Evolutionary conservation across 1,139 yeast species (phyloP), one percentile per base, ranked within the genome.

Genomic region (Candida anutae): DNA sequence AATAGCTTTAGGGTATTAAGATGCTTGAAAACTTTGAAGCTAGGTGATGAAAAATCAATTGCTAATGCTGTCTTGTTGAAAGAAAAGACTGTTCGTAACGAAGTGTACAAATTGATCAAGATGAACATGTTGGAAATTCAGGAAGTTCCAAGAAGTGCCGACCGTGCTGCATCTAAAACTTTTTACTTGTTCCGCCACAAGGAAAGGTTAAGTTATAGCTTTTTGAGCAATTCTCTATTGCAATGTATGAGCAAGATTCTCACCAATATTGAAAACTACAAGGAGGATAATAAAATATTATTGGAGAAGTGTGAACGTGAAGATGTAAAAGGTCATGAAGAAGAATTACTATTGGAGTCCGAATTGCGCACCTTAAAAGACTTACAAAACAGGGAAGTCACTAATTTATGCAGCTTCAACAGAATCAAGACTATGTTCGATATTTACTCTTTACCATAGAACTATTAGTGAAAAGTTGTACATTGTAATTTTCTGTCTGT

Each of bases 111-210:
- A 24, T 51, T 80, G 28, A 59, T 77, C 13, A 69, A 66, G 28
- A 64, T 72, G 40, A 77, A 78, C 40, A 63, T 77, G 12, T 55
- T 79, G 15, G 87, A 80, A 48, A 68, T 80, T 25, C 97, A 90
- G 52, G 98, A 93, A 57, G 82, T 90, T 18, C 97, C 98, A 6
- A 72, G 93, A 46, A 80, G 94, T 20, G 80, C 78, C 18, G 97
- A 88, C 50, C 69, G 98, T 38, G 90, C 95, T 2, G 95, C 97
- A 0, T 77, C 85, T 23, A 76, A 94, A 41, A 80, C 96, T 1
- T 80, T 81, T 25, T 90, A 76, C 47, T 67, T 90, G 26, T 90
- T 85, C 67, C 72, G 85, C 48, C 82, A 78, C 42, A 75, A 74
- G 30, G 76, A 77, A 33, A 70, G 70, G 32, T 45, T 77, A 20